Evolutionary conservation across 371 early-diverging fungal genomes (phyloP).

Genomic region (Syncephalis plumigaleata): DNA sequence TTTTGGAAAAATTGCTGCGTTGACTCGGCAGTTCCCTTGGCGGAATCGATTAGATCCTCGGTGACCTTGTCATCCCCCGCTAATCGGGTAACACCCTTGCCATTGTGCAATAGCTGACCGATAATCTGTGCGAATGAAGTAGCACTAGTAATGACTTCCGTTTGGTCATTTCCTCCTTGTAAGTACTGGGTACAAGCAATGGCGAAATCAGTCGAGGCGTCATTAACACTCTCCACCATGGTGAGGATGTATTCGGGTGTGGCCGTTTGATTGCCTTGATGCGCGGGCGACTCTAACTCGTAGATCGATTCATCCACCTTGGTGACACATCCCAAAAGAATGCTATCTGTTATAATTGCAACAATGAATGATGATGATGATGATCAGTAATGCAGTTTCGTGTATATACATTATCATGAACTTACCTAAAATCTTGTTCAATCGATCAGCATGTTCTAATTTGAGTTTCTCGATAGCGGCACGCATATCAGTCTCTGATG

Average conservation of each 20-base stretch:
- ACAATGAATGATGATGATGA: neutral
- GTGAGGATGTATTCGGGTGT: slow-evolving; percentile 83
- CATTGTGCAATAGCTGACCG: slow-evolving; percentile 62
- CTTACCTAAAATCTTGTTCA: slow-evolving; percentile 65
- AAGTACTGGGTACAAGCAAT: slow-evolving; percentile 53
- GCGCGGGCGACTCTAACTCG: slow-evolving; percentile 59
- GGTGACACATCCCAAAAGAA: slow-evolving; percentile 68
- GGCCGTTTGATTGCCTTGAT: slow-evolving; percentile 70
- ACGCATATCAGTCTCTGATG: slow-evolving; percentile 33
- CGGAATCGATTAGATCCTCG: slow-evolving; percentile 56
- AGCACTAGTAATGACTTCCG: slow-evolving; percentile 71
- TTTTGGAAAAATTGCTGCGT: slow-evolving; percentile 64
- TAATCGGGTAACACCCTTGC: slow-evolving; percentile 78
- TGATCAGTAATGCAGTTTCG: no score
- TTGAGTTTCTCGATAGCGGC: slow-evolving; percentile 41
- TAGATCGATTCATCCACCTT: slow-evolving; percentile 77
- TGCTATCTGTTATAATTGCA: slow-evolving; percentile 39
- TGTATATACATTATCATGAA: neutral
- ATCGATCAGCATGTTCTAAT: slow-evolving; percentile 43
- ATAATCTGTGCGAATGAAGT: slow-evolving; percentile 67
- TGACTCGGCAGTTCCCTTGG: slow-evolving; percentile 43
- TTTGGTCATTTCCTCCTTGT: slow-evolving; percentile 50
- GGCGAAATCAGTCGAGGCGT: slow-evolving; percentile 61
- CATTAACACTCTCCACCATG: slow-evolving; percentile 73
- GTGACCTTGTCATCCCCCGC: slow-evolving; percentile 38